A percentile compares a stretch with the other conserved stretches of the same genome.
Conservation (phyloP, 768 basidiomycete species). For the Russula olivacea region DNA sequence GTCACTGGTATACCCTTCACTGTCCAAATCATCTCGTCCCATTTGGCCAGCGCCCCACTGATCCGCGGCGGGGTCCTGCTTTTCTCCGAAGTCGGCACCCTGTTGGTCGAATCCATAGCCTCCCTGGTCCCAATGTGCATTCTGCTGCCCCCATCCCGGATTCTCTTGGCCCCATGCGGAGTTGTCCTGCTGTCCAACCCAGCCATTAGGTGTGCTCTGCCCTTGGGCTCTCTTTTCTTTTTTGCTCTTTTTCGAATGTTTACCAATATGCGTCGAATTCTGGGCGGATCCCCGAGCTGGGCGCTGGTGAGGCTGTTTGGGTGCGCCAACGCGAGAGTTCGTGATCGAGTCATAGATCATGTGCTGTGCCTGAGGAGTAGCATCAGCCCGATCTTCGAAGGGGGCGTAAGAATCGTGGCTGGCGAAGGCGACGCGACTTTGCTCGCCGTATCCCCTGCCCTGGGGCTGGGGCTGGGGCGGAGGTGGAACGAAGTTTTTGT, state of each 20-base stretch:
- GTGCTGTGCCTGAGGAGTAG: slow-evolving; percentile 10
- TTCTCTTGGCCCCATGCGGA: not conserved
- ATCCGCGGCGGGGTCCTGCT: not conserved
- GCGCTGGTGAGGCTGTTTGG: slow-evolving; percentile 6
- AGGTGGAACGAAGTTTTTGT: not conserved
- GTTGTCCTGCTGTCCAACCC: slow-evolving; percentile 8
- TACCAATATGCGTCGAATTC: slow-evolving; percentile 1
- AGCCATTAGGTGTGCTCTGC: not conserved
- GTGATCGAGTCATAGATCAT: slow-evolving; percentile 17
- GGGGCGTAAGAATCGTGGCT: slow-evolving; percentile 11
- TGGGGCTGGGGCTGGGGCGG: not conserved
- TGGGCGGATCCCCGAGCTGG: not conserved
- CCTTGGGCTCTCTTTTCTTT: slow-evolving; percentile 19
- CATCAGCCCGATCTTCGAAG: slow-evolving; percentile 6
- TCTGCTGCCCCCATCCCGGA: not conserved
- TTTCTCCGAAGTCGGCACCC: not conserved
- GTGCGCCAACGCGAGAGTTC: slow-evolving; percentile 7
- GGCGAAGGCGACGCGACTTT: slow-evolving; percentile 17
- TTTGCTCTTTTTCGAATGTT: slow-evolving; percentile 16
- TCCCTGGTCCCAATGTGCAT: not conserved
- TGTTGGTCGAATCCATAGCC: slow-evolving; percentile 7
- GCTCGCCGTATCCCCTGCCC: not conserved
- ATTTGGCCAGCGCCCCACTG: slow-evolving; percentile 3
- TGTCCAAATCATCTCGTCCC: slow-evolving; percentile 10
- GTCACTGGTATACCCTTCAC: slow-evolving; percentile 15